phyloP scores from a whole-genome alignment of 805 yeast species.

The Candida dajiaensis region DNA sequence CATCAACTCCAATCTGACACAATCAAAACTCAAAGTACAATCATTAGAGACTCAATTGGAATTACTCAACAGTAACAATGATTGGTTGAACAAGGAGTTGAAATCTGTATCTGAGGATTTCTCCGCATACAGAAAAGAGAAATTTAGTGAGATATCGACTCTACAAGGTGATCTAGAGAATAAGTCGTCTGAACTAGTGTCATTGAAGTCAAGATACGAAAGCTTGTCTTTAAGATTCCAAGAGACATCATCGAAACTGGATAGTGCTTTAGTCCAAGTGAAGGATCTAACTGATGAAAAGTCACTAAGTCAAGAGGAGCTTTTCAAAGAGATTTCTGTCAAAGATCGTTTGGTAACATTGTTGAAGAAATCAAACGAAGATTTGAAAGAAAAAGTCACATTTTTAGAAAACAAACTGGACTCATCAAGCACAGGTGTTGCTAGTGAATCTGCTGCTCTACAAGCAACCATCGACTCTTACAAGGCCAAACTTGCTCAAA shows the following conservation, averaged over 20 bases:
- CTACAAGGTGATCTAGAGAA: conserved; percentile 26
- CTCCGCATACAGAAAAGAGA: conserved; percentile 21
- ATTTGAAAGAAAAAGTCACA: conserved; percentile 43
- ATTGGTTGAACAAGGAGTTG: conserved; percentile 36
- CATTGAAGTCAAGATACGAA: conserved; percentile 24
- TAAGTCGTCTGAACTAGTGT: conserved; percentile 25
- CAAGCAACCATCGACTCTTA: conserved; percentile 54
- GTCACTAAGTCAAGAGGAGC: conserved; percentile 40
- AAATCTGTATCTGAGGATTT: conserved; percentile 28
- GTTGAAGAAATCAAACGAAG: conserved; percentile 47
- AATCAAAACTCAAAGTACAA: conserved; percentile 30
- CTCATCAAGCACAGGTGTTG: conserved; percentile 15
- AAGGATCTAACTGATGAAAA: conserved; percentile 41
- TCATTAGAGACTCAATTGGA: conserved; percentile 37
- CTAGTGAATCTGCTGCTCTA: conserved; percentile 56
- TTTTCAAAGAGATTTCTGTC: conserved; percentile 49
- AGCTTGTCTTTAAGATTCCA: conserved; percentile 30
- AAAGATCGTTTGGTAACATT: conserved; percentile 58
- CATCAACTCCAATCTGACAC: conserved; percentile 23
- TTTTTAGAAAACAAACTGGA: conserved; percentile 43
- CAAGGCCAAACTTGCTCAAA: conserved; percentile 36
- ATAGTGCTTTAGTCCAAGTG: conserved; percentile 38
- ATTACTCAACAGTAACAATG: conserved; percentile 33
- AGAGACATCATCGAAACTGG: conserved; percentile 32
- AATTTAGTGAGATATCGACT: conserved; percentile 21